Evolutionary conservation across 306 rosid species (phyloP), one percentile per base, ranked within the genome.

Genomic region (Acacia melanoxylon): DNA sequence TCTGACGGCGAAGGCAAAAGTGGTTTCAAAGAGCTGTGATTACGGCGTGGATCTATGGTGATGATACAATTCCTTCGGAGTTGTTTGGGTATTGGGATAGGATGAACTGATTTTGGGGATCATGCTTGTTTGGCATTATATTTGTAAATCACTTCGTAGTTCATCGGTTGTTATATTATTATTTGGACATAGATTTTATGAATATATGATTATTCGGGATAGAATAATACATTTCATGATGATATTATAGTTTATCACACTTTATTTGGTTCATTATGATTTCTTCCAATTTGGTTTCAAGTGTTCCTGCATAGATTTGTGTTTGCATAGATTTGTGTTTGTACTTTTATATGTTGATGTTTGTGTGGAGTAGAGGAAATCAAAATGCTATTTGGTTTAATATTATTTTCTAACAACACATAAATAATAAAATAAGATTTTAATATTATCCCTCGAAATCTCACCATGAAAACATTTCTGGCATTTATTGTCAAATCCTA

Each of bases 1-100:
- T 84, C 67, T 91, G 65, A 86, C 91, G 80, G 83, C 85, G 82
- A 49, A 84, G 24, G 87, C 95, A 15, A 88, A 74, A 75, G 87
- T 89, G 12, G 82, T 91, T 46, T 74, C 86, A 0, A 85, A 76
- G 59, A 65, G 68, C 27, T 94, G 98, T 74, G 81, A 83, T 77
- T 87, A 86, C 19, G 41, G 85, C 1, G 72, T 86, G 29, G 68
- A 86, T 11, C 63, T 83, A 13, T 87, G 85, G 88, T 80, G 82
- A 83, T 51, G 52, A 13, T 1, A 46, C 4, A 3, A 46, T 46
- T 13, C 17, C 4, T 0, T 48, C 20, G n/a, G 65, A 20, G 4
- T 45, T 40, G 74, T 76, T 54, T 44, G 85, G 65, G 22, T 44
- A 5, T 29, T 17, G 69, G 29, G 71, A 3, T 70, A 63, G 77